Evolutionary conservation across 345 rosid species (phyloP), one percentile per base, ranked within the genome.

Genomic region (Pugionium dolabratum): DNA sequence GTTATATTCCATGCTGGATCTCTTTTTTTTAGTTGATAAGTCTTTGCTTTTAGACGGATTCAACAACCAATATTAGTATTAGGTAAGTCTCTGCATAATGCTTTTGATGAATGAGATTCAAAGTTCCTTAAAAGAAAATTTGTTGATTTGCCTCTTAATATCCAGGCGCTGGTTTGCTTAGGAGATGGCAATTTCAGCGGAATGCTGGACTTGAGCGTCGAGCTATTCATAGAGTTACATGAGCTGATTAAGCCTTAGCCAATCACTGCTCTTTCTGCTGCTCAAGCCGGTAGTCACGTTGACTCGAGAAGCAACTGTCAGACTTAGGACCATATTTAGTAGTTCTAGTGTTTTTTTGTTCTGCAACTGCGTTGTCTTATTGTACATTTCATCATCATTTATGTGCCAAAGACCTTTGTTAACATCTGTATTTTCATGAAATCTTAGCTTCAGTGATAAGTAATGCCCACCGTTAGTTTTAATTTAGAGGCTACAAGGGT

Each of bases 1-100:
- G 7, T 8, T 81, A 6, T 10, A 26, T 28, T 9, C 73, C 4
- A 31, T 76, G 83, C 34, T 83, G 66, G 82, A 4, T 57, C 1
- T 32, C 33, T 79, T 84, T 47, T 25, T n/a, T 1, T 80, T 67
- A 44, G 76, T 73, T 46, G 68, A 53, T 1, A 60, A 59, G 52
- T 6, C 31, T 58, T 4, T 6, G 11, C 28, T 7, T 31, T 9
- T 41, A 2, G 57, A 75, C 10, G 44, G 56, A 67, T 47, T 54
- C 9, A 4, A 62, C 43, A 31, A 54, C 37, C 55, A 48, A 28
- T 51, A 53, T 37, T 69, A 79, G 74, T 51, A 53, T 37, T 69
- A 79, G 74, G 83, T 75, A 65, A 28, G 43, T 51, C 41, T 59
- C 6, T 71, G 31, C 42, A 44, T 54, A 48, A 54, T 37, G 8